Evolutionary conservation across 495 filamentous ascomycete species (phyloP), one percentile per base, ranked within the genome.

Genomic region (Penicillium flavigenum): DNA sequence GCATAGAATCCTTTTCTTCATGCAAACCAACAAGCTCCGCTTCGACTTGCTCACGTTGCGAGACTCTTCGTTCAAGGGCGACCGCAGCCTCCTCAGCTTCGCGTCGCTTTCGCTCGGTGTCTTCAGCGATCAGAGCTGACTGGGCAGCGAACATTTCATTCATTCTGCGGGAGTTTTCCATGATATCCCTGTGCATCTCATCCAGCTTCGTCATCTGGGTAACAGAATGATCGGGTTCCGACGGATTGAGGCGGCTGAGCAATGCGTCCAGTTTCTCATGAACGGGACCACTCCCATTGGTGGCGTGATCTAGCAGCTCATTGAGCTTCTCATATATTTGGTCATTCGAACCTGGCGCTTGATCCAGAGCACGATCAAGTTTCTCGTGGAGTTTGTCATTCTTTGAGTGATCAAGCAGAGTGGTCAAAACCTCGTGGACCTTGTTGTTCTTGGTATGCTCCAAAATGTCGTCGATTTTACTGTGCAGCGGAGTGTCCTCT

Each of bases 181-280:
- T 86, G 43, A 99, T 91, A 59, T 96, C 88, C 63, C 88, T 80
- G 67, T 96, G 91, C 60, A 98, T 93, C 65, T 91, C 83, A 62
- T 96, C 90, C 9, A 99, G 81, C 48, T 90, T 88, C 58, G 88
- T 86, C 51, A 87, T 84, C 59, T 90, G 85, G 10, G 71, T 76
- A 42, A 75, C 68, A n/a, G 74, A 74, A n/a, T 75, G 69, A 22
- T 75, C 76, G 1, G 63, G 67, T 31, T 76, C 71, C 8, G 64
- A 64, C 5, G 70, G 64, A 52, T 67, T 39, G 10, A 31, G 46
- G 1, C 62, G 73, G 11, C 62, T 71, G 31, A 77, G 69, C 6
- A 77, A 62, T 12, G 66, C 64, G 32, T 77, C 73, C 12, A 77
- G 51, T 62, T 96, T 89, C 56, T 89, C 79, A 60, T 96, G 91